Evolutionary conservation across 768 basidiomycete species (phyloP).

Genomic region (Pulveroboletus frians): DNA sequence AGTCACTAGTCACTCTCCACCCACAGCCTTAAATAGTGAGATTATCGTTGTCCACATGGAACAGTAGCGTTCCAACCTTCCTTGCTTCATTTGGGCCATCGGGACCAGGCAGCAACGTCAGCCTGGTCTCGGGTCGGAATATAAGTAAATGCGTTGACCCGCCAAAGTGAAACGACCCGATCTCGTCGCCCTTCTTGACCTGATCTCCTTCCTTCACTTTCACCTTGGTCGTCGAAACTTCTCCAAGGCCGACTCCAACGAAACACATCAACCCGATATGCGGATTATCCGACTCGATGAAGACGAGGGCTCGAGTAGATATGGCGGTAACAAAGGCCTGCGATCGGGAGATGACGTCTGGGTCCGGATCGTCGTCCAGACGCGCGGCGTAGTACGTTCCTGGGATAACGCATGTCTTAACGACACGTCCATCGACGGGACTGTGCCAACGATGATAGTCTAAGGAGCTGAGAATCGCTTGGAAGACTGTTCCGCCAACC

Average conservation of each 20-base stretch:
- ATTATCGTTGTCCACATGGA: conserved; percentile 10
- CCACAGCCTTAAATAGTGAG: not conserved
- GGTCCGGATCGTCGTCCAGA: conserved; percentile 26
- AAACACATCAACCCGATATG: conserved; percentile 55
- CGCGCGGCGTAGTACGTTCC: conserved; percentile 47
- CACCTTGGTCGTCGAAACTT: conserved; percentile 56
- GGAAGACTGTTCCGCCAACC: conserved; percentile 47
- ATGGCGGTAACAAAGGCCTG: conserved; percentile 40
- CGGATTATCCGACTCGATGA: conserved; percentile 52
- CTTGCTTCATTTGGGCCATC: conserved; percentile 1
- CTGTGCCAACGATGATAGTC: conserved; percentile 41
- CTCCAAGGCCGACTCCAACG: conserved; percentile 55
- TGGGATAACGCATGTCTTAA: conserved; percentile 39
- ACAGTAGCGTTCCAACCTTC: conserved; percentile 17
- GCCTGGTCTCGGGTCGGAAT: conserved; percentile 34
- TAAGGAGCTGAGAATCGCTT: conserved; percentile 49
- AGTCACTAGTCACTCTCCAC: not conserved
- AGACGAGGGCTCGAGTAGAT: conserved; percentile 52
- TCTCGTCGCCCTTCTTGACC: conserved; percentile 49
- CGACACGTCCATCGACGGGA: conserved; percentile 46
- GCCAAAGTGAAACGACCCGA: conserved; percentile 63
- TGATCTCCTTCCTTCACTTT: conserved; percentile 42
- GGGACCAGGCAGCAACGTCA: conserved; percentile 17
- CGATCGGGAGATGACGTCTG: conserved; percentile 8
- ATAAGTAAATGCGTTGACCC: conserved; percentile 48